These are phyloP conservation scores for Plasmodiophora brassicae DNA, from an alignment of 208 protist genomes.

Conservation along the genomic window DNA sequence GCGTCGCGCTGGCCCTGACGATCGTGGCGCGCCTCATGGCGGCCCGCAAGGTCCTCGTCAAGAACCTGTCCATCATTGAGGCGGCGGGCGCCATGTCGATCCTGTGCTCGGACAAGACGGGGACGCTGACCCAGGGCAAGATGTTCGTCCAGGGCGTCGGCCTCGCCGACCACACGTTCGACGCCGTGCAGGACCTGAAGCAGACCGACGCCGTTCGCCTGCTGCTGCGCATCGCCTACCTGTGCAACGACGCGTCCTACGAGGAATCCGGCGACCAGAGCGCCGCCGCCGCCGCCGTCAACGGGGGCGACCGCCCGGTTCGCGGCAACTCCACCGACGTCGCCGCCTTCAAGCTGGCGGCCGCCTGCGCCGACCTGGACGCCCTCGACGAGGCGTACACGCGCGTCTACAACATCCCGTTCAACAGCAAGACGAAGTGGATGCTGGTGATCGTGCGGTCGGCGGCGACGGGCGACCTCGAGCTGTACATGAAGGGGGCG, in stretches of 20 bases:
- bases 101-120: slow-evolving; percentile 78
- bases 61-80: slow-evolving; percentile 69
- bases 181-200: not conserved
- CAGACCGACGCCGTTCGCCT: slow-evolving; percentile 27
- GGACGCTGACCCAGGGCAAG: slow-evolving; percentile 65
- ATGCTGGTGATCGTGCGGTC: slow-evolving; percentile 38
- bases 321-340: too few species aligned
- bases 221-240: not conserved
- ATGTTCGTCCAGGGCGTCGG: slow-evolving; percentile 24
- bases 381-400: too few species aligned
- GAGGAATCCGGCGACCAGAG: too few species aligned
- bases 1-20: slow-evolving; percentile 68
- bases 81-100: slow-evolving; percentile 73
- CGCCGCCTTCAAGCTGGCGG: too few species aligned
- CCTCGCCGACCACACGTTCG: not conserved
- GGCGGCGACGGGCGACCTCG: not conserved
- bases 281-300: too few species aligned
- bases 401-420: too few species aligned
- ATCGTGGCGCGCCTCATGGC: slow-evolving; percentile 66
- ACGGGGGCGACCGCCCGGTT: too few species aligned
- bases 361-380: too few species aligned
- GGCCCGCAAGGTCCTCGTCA: slow-evolving; percentile 69
- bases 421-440: slow-evolving; percentile 75
- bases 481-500: slow-evolving; percentile 24
- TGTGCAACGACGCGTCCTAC: too few species aligned